Evolutionary conservation across 2,329 filamentous ascomycete genomes (phyloP).

Genomic region (Hypoxylon sp.): DNA sequence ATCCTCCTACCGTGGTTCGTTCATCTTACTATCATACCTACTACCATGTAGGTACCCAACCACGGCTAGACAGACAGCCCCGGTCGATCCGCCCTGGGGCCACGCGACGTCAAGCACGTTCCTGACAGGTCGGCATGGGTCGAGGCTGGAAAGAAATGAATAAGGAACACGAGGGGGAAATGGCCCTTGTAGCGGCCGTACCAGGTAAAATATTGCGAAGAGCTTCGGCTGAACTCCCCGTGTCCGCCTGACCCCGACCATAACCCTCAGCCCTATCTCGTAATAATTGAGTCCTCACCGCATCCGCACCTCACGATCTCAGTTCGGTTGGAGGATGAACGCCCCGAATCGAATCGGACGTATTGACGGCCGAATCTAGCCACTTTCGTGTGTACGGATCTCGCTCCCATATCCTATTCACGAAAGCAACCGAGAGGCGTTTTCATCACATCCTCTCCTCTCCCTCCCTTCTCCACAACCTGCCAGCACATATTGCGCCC

Average conservation of each 20-base stretch:
- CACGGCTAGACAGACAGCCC: background rate
- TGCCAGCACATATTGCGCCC: background rate
- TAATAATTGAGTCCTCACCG: constrained; percentile 9
- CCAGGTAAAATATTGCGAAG: constrained; percentile 7
- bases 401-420: background rate
- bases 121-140: constrained; percentile 8
- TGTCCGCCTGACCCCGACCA: constrained; percentile 3
- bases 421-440: background rate
- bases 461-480: background rate
- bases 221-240: background rate
- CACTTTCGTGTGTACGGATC: background rate
- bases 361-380: background rate
- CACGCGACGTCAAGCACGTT: constrained; percentile 4
- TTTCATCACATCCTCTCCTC: background rate
- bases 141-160: constrained; percentile 3
- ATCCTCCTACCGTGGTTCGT: constrained; percentile 11
- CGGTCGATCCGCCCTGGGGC: background rate
- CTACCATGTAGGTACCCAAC: background rate
- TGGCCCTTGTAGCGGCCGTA: background rate
- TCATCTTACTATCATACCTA: background rate
- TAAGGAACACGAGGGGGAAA: background rate
- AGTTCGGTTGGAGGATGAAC: background rate
- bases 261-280: constrained; percentile 14
- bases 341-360: background rate
- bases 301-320: constrained; percentile 11